Conservation (phyloP, 208 protist genomes). For the Kentomonas sorsogonicus region DNA sequence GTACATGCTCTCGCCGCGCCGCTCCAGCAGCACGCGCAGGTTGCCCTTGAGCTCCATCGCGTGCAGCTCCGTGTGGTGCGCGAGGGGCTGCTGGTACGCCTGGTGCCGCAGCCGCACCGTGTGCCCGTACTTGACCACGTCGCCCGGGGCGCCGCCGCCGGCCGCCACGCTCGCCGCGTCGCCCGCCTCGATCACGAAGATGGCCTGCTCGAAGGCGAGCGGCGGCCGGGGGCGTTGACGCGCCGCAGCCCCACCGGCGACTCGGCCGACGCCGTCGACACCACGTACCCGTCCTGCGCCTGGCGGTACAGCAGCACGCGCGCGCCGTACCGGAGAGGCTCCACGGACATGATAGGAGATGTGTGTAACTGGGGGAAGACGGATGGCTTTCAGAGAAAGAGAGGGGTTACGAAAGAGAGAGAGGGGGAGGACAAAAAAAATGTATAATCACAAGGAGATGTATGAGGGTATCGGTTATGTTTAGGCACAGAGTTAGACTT, state of each 20-base stretch:
- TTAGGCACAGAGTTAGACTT: neutral
- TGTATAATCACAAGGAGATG: neutral
- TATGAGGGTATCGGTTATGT: neutral
- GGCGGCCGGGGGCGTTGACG: conserved; percentile 17
- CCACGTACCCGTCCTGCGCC: conserved; percentile 34
- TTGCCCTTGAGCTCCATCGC: conserved; percentile 41
- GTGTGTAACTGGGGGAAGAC: neutral
- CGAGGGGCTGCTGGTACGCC: conserved; percentile 32
- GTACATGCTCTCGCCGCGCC: conserved; percentile 8
- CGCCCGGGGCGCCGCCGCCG: conserved; percentile 13
- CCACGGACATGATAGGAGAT: conserved; percentile 1
- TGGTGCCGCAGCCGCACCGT: conserved; percentile 42
- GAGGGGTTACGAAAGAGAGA: neutral
- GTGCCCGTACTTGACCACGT: conserved; percentile 56
- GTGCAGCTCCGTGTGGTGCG: conserved; percentile 34
- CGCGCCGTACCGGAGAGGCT: conserved; percentile 26
- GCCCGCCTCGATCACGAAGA: conserved; percentile 34
- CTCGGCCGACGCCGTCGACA: conserved; percentile 36
- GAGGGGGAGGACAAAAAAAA: conserved; percentile 5
- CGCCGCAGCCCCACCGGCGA: conserved; percentile 32
- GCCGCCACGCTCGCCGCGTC: conserved; percentile 22
- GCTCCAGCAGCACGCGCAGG: conserved; percentile 40
- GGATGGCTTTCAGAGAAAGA: neutral
- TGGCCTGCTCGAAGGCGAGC: conserved; percentile 37
- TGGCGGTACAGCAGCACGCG: conserved; percentile 34